These are phyloP conservation scores for Prosopis cineraria DNA, from an alignment of 306 rosid genomes.

Conservation along the genomic window DNA sequence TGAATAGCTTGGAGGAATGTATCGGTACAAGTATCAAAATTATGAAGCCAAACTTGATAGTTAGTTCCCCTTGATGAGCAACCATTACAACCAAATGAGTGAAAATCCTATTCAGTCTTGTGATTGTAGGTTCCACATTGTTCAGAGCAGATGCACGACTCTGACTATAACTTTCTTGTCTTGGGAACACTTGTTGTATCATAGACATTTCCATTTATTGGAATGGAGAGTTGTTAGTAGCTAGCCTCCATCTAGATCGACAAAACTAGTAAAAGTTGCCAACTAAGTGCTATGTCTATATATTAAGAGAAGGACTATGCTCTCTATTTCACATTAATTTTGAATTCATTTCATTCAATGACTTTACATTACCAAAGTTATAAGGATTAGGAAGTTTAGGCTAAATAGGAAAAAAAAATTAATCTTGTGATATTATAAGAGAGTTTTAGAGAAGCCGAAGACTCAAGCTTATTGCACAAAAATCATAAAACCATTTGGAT, in stretches of 20 bases:
- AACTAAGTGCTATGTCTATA: background rate
- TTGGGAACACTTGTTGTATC: constrained; percentile 93
- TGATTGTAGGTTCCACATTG: constrained; percentile 90
- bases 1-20: constrained; percentile 21
- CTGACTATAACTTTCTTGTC: constrained; percentile 71
- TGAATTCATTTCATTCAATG: background rate
- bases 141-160: constrained; percentile 81
- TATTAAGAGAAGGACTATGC: background rate
- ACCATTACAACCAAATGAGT: constrained; percentile 95
- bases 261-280: background rate
- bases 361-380: background rate
- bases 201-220: constrained; percentile 96
- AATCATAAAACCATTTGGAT: background rate
- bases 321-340: background rate
- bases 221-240: constrained; percentile 74
- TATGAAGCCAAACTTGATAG: constrained; percentile 73
- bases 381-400: background rate
- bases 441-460: background rate
- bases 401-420: background rate
- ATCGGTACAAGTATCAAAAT: constrained; percentile 13
- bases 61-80: constrained; percentile 96
- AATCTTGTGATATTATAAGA: background rate
- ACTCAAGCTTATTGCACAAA: background rate
- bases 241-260: constrained; percentile 81
- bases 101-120: constrained; percentile 93